Evolutionary conservation across 108 stramenopile species (phyloP), one percentile per base, ranked within the genome.

Genomic region (Skeletonema tropicum): DNA sequence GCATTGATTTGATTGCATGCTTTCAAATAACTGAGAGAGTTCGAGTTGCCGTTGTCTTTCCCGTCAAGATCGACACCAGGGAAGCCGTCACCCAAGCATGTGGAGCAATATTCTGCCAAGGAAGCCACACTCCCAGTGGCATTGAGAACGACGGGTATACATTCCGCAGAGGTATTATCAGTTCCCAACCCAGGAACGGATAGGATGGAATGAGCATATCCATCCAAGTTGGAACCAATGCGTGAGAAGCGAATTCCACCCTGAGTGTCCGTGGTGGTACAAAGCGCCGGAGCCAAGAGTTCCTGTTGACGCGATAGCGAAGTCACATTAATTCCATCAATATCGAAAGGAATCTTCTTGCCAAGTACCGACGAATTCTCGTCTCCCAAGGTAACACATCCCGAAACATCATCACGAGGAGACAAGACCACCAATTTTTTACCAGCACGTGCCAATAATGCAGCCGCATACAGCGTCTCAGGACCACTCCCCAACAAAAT

Each of bases 191-290:
- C 92, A 21, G 92, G 93, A 52, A 96, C 89, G 14, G 90, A 86
- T 1, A 94, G 78, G 19, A 96, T 82, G 29, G 90, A 80, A 81
- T 90, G 91, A 12, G 95, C 86, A 70, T 90, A 89, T 17, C 87
- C 92, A 70, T 96, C 91, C 3, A 77, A 68, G 13, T 67, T 60
- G 17, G 83, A 80, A 25, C 93, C 95, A 46, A 96, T 85, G 29
- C 88, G 75, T 11, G 91, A 87, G 74, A 96, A 94, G 36, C 95
- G 88, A 14, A 96, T 74, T 19, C 95, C 95, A 30, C 95, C 95
- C 58, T 93, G 93, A 41, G 42, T 68, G 59, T 96, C 95, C 0
- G 88, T 85, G 2, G 69, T 65, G 12, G 90, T 92, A 33, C 80
- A 77, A 19, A 94, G 66, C 6, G 93, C 95, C 8, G 95, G 93